Base-by-base conservation (phyloP, 495 filamentous ascomycete genomes). In the Zalerion maritima region DNA sequence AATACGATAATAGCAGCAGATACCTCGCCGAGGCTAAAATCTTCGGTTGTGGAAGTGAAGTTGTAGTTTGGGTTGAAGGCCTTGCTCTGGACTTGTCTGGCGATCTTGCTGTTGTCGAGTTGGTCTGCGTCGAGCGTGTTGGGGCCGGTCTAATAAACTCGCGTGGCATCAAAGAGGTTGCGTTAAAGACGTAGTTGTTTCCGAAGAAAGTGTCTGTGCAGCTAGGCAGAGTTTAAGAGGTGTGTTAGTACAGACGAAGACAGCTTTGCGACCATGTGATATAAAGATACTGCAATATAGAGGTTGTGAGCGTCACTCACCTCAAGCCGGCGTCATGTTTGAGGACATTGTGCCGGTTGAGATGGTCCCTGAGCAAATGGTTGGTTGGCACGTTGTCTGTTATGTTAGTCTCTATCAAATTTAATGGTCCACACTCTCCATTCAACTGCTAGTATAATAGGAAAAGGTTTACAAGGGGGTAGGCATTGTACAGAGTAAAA, bases 271-370 rank as follows among this genome's bases (percentile, higher is more conserved):
- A n/a, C n/a, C n/a, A n/a, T n/a, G n/a, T n/a, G n/a, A n/a, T n/a
- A n/a, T n/a, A n/a, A n/a, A n/a, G n/a, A n/a, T n/a, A n/a, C n/a
- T n/a, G n/a, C n/a, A 11, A n/a, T 14, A 17, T 21, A 7, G n/a
- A 12, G 13, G 1, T 10, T 7, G 12, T 27, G 10, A 3, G 2
- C 10, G 10, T 4, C 17, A 44, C 44, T 34, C 26, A 61, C 61
- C 55, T 63, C 14, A 67, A 29, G 30, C 60, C 63, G 0, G 47
- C 58, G 31, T 66, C 61, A 22, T 65, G 61, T 28, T 68, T 61
- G 2, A 65, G 38, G 19, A 63, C 39, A 27, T 62, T 56, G 33
- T 65, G 63, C 5, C 40, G 31, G 35, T 55, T 46, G 5, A 67
- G 45, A 5, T 57, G 37, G 26, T 63, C 53, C 6, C 44, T 47